Percentiles rank a stretch among this genome's conserved stretches.
Evolutionary conservation across 768 basidiomycete species (phyloP).

Genomic region (Suillus subluteus): DNA sequence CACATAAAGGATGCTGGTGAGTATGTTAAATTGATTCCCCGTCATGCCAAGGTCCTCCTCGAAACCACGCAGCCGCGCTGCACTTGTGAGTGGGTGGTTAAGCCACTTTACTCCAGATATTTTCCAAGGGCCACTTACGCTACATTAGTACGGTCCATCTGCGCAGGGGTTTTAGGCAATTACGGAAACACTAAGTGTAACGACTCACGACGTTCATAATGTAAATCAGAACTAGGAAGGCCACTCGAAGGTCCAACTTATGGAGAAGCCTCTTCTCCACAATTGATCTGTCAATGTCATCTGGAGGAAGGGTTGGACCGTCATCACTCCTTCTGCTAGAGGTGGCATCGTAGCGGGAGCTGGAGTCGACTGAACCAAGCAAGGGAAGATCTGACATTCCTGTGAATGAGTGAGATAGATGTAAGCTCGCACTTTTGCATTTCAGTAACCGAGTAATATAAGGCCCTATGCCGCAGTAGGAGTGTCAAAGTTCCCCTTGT

Average conservation of each 20-base stretch:
- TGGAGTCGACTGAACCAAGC: background rate
- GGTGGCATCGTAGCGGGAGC: background rate
- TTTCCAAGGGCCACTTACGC: conserved; percentile 41
- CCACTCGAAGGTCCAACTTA: conserved; percentile 47
- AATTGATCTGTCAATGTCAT: conserved; percentile 32
- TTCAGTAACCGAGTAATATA: background rate
- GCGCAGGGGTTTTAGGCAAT: conserved; percentile 9
- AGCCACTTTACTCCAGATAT: background rate
- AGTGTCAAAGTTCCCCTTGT: background rate
- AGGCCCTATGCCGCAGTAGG: background rate
- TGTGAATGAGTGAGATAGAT: background rate
- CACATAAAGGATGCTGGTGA: conserved; percentile 67
- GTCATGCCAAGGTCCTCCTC: conserved; percentile 66
- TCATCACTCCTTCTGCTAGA: background rate
- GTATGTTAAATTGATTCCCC: conserved; percentile 65
- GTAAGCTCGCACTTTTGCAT: background rate
- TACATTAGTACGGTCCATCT: conserved; percentile 73
- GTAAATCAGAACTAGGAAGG: conserved; percentile 49
- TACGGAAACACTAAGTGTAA: background rate
- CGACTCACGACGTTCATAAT: conserved; percentile 49
- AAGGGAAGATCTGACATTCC: background rate
- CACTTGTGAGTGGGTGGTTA: conserved; percentile 40
- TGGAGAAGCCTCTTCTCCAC: conserved; percentile 48
- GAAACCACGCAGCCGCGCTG: conserved; percentile 70
- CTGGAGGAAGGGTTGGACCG: background rate